phyloP scores from a whole-genome alignment of 2,329 filamentous ascomycete species.

The Cladosporium sp. region DNA sequence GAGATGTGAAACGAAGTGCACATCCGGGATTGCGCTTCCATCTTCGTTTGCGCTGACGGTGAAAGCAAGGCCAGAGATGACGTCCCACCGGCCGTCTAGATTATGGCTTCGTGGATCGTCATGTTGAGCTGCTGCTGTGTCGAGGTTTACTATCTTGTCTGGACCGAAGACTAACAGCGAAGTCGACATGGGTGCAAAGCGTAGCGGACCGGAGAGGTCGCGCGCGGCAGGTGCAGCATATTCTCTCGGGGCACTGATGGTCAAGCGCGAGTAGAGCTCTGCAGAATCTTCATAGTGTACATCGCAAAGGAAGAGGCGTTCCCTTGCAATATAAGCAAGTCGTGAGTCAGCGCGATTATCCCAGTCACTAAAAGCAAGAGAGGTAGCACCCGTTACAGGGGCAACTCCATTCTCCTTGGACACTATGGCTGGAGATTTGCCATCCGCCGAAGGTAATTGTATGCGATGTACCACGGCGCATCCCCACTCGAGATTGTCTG shows the following conservation, averaged over 20 bases:
- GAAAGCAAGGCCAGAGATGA: slow-evolving; percentile 34
- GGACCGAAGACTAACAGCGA: slow-evolving; percentile 31
- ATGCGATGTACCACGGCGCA: slow-evolving; percentile 14
- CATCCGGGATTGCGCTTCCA: slow-evolving; percentile 13
- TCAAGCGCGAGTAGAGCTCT: neutral
- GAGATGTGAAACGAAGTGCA: slow-evolving; percentile 36
- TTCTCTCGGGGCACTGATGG: slow-evolving; percentile 2
- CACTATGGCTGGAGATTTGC: neutral
- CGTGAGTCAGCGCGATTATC: neutral
- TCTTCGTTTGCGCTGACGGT: slow-evolving; percentile 14
- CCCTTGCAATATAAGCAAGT: neutral
- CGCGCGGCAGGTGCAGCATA: neutral
- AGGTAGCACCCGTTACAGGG: neutral
- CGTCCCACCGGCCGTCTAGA: slow-evolving; percentile 40
- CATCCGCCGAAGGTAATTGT: neutral
- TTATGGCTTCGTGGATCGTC: slow-evolving; percentile 26
- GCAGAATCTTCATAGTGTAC: neutral
- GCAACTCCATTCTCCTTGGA: neutral
- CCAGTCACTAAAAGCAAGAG: slow-evolving; percentile 16
- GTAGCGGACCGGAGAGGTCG: slow-evolving; percentile 18
- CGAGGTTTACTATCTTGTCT: slow-evolving; percentile 23
- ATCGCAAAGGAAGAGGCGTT: neutral
- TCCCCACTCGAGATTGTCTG: slow-evolving; percentile 16
- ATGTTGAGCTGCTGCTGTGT: slow-evolving; percentile 23
- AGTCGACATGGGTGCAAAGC: slow-evolving; percentile 15